A percentile compares a stretch with the other conserved stretches of the same genome.
These are phyloP conservation scores for Scheffersomyces insectosa DNA, from an alignment of 1,139 yeast genomes.

Conservation along the genomic window DNA sequence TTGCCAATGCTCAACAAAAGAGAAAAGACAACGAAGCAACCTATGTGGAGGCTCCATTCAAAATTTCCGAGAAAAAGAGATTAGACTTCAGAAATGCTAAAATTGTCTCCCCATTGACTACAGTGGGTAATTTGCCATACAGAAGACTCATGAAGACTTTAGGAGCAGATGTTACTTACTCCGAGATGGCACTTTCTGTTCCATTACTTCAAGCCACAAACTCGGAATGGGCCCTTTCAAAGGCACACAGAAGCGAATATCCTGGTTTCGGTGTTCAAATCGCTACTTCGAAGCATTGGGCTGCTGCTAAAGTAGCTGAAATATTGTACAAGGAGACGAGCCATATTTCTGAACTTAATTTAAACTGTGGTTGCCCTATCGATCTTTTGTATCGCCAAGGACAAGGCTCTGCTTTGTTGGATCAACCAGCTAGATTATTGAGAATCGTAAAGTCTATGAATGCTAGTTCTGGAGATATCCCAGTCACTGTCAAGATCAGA, in stretches of 20 bases:
- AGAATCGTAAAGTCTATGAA: slow-evolving; percentile 88
- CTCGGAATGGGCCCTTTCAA: slow-evolving; percentile 96
- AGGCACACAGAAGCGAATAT: slow-evolving; percentile 78
- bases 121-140: slow-evolving; percentile 95
- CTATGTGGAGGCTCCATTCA: slow-evolving; percentile 76
- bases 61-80: slow-evolving; percentile 76
- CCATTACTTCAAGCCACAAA: slow-evolving; percentile 88
- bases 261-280: slow-evolving; percentile 95
- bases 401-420: slow-evolving; percentile 92
- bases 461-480: slow-evolving; percentile 83
- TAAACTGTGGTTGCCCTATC: slow-evolving; percentile 97
- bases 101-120: slow-evolving; percentile 92
- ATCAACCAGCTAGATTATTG: slow-evolving; percentile 78
- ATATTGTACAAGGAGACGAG: slow-evolving; percentile 58
- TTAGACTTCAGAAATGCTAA: slow-evolving; percentile 71
- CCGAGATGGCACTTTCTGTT: slow-evolving; percentile 90
- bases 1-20: slow-evolving; percentile 34
- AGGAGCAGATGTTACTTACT: slow-evolving; percentile 92
- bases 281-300: slow-evolving; percentile 92
- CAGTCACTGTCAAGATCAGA: slow-evolving; percentile 88
- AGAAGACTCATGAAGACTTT: slow-evolving; percentile 87
- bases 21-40: slow-evolving; percentile 45
- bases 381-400: slow-evolving; percentile 91
- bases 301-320: slow-evolving; percentile 89
- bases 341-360: slow-evolving; percentile 73